Conservation (phyloP, 176 grass and related monocot genomes). For the Aegilops speltoides region DNA sequence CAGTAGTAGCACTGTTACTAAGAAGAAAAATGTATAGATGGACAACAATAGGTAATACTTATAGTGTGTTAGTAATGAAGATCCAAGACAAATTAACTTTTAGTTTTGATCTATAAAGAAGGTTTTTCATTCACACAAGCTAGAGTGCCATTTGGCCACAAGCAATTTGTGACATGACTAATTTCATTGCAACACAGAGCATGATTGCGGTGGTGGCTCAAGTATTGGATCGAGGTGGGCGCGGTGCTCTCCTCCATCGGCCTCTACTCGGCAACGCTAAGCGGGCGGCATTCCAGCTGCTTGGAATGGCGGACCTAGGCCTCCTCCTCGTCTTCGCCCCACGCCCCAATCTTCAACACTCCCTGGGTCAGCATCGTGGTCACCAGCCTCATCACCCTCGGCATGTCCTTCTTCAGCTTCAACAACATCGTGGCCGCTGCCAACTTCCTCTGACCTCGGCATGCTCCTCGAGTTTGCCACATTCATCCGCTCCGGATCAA, state of each 20-base stretch:
- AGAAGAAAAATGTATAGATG: neutral
- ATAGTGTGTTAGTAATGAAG: neutral
- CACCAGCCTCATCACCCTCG: slow-evolving; percentile 61
- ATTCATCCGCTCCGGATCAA: slow-evolving; percentile 64
- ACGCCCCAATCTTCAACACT: slow-evolving; percentile 51
- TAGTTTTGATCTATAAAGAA: neutral
- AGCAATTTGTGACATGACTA: neutral
- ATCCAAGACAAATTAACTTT: neutral
- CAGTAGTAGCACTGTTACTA: no score
- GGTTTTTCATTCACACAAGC: neutral
- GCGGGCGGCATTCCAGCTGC: slow-evolving; percentile 76
- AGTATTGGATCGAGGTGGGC: slow-evolving; percentile 84
- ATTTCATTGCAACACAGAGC: slow-evolving; percentile 13
- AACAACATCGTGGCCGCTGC: slow-evolving; percentile 67
- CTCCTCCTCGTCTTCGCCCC: slow-evolving; percentile 60
- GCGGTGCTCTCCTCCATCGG: slow-evolving; percentile 82
- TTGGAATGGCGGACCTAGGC: slow-evolving; percentile 88
- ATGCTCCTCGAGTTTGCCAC: slow-evolving; percentile 92
- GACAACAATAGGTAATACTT: no score
- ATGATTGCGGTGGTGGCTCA: slow-evolving; percentile 87
- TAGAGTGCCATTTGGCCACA: neutral
- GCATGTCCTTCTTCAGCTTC: slow-evolving; percentile 87
- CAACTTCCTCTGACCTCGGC: slow-evolving; percentile 87
- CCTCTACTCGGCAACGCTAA: slow-evolving; percentile 73
- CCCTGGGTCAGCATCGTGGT: slow-evolving; percentile 70